Conservation (phyloP, 495 filamentous ascomycete genomes). For the Hypoxylon perforatum region DNA sequence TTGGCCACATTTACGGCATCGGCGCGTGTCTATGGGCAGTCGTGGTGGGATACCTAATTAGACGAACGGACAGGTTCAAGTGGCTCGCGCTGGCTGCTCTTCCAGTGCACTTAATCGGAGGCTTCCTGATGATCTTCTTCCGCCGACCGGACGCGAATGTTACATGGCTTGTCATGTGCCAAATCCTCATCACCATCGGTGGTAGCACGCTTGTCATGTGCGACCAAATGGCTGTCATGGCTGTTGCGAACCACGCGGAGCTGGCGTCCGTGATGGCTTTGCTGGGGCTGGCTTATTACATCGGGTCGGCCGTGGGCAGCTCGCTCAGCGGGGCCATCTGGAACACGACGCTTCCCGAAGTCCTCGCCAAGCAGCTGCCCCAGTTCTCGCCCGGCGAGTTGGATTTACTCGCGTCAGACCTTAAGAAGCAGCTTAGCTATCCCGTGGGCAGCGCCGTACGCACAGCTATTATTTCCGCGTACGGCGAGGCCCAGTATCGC, state of each 20-base stretch:
- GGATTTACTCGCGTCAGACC: constrained; percentile 66
- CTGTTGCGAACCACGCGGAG: constrained; percentile 63
- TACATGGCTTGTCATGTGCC: constrained; percentile 72
- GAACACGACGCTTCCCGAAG: constrained; percentile 59
- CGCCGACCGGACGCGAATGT: constrained; percentile 64
- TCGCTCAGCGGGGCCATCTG: constrained; percentile 68
- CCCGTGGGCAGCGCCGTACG: constrained; percentile 67
- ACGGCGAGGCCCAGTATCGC: constrained; percentile 60
- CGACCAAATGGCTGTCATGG: constrained; percentile 66
- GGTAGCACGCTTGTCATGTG: constrained; percentile 69
- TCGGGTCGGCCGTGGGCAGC: constrained; percentile 65
- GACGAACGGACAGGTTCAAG: constrained; percentile 67
- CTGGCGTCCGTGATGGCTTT: constrained; percentile 67
- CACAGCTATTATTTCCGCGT: constrained; percentile 70
- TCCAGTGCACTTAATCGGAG: constrained; percentile 72
- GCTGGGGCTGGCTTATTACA: constrained; percentile 57
- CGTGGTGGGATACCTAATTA: constrained; percentile 67
- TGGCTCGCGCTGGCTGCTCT: constrained; percentile 72
- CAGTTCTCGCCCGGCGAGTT: constrained; percentile 51
- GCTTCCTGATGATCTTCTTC: constrained; percentile 81
- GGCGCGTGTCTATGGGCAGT: constrained; percentile 73
- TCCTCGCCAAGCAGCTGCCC: constrained; percentile 60
- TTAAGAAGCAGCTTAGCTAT: constrained; percentile 70
- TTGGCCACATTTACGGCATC: constrained; percentile 74
- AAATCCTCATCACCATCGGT: constrained; percentile 74